A percentile compares a stretch with the other conserved stretches of the same genome.
Conservation (phyloP, 2,329 filamentous ascomycete genomes). For the Sordariomycetes sp. region DNA sequence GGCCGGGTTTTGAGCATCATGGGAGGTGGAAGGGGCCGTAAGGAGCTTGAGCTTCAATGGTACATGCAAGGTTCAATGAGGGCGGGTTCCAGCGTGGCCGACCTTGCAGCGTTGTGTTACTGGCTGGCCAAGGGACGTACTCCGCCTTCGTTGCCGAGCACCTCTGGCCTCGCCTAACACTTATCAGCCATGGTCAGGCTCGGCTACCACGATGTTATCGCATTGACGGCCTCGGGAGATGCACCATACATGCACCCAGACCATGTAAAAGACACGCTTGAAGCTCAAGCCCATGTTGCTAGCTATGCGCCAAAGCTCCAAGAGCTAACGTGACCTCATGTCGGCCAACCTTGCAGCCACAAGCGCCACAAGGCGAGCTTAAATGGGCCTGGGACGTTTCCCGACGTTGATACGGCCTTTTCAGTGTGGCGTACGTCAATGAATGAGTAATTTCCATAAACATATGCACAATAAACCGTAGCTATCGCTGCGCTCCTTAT, state of each 20-base stretch:
- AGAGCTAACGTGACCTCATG: not conserved
- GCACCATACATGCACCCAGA: not conserved
- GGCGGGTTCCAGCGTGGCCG: too few species aligned
- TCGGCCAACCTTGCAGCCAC: not conserved
- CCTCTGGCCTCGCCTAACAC: too few species aligned
- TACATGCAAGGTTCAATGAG: not conserved
- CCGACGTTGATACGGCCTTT: not conserved
- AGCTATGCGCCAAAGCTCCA: not conserved
- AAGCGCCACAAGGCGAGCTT: not conserved
- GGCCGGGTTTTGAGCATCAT: not conserved
- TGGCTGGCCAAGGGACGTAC: too few species aligned
- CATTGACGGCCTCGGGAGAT: too few species aligned
- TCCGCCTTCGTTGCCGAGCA: too few species aligned
- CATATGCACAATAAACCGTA: too few species aligned
- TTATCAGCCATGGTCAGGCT: too few species aligned
- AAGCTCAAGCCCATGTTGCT: not conserved
- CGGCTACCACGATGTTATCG: too few species aligned
- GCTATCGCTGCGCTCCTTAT: too few species aligned
- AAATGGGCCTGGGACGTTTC: not conserved
- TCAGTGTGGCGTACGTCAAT: too few species aligned
- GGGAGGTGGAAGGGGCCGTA: not conserved
- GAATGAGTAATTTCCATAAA: too few species aligned
- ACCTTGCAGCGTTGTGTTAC: too few species aligned
- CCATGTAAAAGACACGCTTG: not conserved
- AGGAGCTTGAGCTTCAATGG: not conserved